Base-by-base conservation (phyloP, 805 yeast species). In the Yamadazyma akitaensis region DNA sequence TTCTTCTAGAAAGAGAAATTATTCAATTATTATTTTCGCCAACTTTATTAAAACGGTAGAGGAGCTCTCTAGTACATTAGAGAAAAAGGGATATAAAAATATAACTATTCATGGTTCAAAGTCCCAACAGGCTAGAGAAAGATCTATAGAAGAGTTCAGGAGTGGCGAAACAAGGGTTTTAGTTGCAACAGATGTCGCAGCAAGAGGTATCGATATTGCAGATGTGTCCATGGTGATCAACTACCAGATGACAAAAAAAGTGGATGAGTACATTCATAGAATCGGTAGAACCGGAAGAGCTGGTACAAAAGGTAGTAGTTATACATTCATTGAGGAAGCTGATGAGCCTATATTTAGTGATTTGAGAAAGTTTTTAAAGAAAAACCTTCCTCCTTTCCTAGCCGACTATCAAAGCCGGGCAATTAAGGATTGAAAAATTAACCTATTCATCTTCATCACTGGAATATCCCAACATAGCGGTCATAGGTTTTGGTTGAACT, bases 211-310 rank as follows among this genome's bases (percentile, higher is more conserved):
- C 38, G 98, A 94, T 64, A 82, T 92, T n/a, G 84, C 89, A 1
- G 77, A 87, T 54, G 96, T 92, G 7, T 80, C 94, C 0, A 62
- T 91, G 31, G 98, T 92, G 9, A 64, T 94, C 17, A 94, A 92
- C 62, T 91, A 77, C 59, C 96, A 92, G 55, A 84, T 91, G 91
- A 69, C 90, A 9, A 79, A 75, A 51, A 73, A 74, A 30, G 78
- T 90, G 38, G 97, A 90, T 51, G 91, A 85, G 49, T 92, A 90
- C 56, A 79, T 92, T 16, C 99, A 92, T 65, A 77, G 98, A 60
- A 85, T 92, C 42, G 99, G 99, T 47, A 82, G 99, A 67, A 92
- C 99, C 0, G 99, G 98, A 33, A 80, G 99, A 64, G 97, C 96
- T 0, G 98, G 97, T 0, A 80, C 79, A 40, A 61, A 61, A 5